Conservation (phyloP, 2,329 filamentous ascomycete genomes). For the Immersiporthe knoxdaviesiana region DNA sequence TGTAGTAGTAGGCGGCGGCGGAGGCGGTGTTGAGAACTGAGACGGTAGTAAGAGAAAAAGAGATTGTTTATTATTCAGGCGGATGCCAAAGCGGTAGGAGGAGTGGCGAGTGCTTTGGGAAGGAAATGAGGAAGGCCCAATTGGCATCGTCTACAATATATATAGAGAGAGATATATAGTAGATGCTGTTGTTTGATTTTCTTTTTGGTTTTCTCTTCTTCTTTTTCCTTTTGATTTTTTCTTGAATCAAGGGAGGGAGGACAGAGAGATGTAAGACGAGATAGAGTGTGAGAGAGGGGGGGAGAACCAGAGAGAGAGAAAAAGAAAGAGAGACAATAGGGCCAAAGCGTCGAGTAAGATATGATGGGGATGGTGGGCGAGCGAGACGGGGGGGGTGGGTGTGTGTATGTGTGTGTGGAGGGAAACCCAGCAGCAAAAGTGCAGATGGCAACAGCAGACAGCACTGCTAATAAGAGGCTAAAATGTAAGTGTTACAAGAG, state of each 20-base stretch:
- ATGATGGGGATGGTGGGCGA: background rate
- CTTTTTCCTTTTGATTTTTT: background rate
- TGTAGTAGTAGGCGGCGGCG: background rate
- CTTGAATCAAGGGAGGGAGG: background rate
- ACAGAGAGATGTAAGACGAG: background rate
- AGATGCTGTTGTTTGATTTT: background rate
- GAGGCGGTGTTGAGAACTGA: constrained; percentile 18
- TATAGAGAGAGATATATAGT: background rate
- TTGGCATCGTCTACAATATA: constrained; percentile 12
- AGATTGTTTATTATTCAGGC: background rate
- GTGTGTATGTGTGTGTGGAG: too few relatives aligned
- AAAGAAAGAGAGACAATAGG: background rate
- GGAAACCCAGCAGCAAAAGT: background rate
- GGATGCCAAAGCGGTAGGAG: constrained; percentile 6
- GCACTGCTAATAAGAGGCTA: constrained; percentile 2
- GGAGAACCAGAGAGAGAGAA: background rate
- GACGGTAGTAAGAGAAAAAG: background rate
- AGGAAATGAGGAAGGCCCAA: background rate
- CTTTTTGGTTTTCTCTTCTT: background rate
- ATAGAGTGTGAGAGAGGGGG: background rate
- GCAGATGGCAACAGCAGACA: background rate
- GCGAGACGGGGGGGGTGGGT: background rate
- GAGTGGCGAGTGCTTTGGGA: background rate
- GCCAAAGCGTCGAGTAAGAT: background rate
- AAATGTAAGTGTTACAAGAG: constrained; percentile 16